Evolutionary conservation across 495 filamentous ascomycete species (phyloP), one percentile per base, ranked within the genome.

Genomic region (Lophium mytilinum): DNA sequence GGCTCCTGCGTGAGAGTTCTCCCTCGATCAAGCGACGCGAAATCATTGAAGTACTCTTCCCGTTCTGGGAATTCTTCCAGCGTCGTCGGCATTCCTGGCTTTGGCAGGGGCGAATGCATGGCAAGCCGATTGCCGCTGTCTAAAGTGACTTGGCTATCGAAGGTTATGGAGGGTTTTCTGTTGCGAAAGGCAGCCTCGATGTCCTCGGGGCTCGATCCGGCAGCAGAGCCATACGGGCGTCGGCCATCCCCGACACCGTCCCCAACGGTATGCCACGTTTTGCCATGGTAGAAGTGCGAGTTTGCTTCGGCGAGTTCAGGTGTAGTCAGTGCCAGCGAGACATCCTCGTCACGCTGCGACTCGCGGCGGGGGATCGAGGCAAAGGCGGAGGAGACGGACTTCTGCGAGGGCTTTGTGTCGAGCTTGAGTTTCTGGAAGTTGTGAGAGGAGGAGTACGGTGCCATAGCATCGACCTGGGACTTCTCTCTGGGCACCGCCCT

Each of bases 91-190:
- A 34, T 12, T 33, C 60, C 55, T 33, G 59, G 50, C 50, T 60
- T 70, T 4, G 71, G 68, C 15, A 74, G 52, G 9, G 71, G 74
- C 42, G 58, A 48, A 21, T 69, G 60, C n/a, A 73, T 55, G 4
- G 60, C 61, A 8, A 65, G 53, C 1, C 68, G 61, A 34, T 62
- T 61, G 11, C 74, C 74, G 24, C 64, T 64, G 57, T 74, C 73
- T 19, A 72, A 56, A 24, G 62, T 74, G 41, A 76, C 74, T 39
- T 64, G 53, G 9, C 68, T 57, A 52, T 71, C 67, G 53, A 76
- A 76, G 48, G 64, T 68, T 48, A 76, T 72, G 56, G 74, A 74
- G 17, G 59, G 57, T 45, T 58, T 62, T 24, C 73, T 61, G 12
- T 56, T 54, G 8, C 57, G 52, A 35, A 68, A 61, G 10, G 59